phyloP scores from a whole-genome alignment of 371 early-diverging fungal species.

The Batkoa obscura region DNA sequence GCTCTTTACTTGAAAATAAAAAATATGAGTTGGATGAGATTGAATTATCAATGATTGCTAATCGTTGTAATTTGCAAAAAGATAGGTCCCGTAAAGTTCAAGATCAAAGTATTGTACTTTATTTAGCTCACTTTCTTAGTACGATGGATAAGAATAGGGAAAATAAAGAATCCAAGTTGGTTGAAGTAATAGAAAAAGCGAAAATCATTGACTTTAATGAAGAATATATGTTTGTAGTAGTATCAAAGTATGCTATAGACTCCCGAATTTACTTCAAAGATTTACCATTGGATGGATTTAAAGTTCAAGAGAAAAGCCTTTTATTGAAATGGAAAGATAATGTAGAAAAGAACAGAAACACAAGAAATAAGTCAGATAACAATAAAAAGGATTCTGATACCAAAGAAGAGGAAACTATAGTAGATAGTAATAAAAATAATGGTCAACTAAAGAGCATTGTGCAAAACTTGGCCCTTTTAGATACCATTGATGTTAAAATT shows the following conservation, averaged over 20 bases:
- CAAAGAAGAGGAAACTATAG: neutral
- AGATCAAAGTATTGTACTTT: conserved; percentile 56
- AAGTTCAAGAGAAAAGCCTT: neutral
- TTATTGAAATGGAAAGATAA: neutral
- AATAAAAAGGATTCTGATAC: neutral
- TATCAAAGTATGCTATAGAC: neutral
- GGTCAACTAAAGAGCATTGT: neutral
- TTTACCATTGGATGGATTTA: neutral
- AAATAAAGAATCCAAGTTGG: no score
- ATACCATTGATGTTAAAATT: no score
- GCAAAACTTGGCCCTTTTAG: no score
- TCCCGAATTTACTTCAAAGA: neutral
- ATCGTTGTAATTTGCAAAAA: conserved; percentile 65
- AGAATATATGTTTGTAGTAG: neutral
- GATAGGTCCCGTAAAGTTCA: conserved; percentile 63
- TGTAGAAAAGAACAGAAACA: neutral
- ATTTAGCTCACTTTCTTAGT: conserved; percentile 39
- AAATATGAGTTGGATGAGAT: neutral
- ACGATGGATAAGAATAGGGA: conserved; percentile 4
- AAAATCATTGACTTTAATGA: neutral
- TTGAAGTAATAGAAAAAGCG: neutral
- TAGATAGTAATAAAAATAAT: neutral
- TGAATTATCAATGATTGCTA: conserved; percentile 26
- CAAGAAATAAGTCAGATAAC: neutral
- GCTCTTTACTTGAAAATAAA: conserved; percentile 19